Percentiles rank a stretch among this genome's conserved stretches.
These are phyloP conservation scores for Ramaria rubella DNA, from an alignment of 768 basidiomycete genomes.

Conservation along the genomic window DNA sequence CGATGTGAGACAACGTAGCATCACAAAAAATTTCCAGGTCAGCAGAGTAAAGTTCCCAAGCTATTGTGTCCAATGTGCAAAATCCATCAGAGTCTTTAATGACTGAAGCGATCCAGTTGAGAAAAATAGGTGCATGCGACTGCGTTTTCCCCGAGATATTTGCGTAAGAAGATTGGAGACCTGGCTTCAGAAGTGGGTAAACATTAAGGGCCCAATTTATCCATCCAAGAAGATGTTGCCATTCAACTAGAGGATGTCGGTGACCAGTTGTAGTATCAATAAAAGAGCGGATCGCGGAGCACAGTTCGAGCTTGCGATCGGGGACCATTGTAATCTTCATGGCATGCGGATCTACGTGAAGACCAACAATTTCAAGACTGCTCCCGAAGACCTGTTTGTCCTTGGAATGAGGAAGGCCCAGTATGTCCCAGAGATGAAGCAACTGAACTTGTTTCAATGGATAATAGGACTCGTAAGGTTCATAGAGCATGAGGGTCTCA, in stretches of 20 bases:
- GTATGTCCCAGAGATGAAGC: conserved; percentile 34
- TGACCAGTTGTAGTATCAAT: background rate
- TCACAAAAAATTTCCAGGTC: too few relatives aligned
- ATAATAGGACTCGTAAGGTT: conserved; percentile 22
- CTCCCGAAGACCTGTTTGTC: conserved; percentile 34
- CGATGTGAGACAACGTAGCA: too few relatives aligned
- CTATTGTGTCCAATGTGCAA: too few relatives aligned
- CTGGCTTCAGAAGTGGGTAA: too few relatives aligned
- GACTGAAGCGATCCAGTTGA: too few relatives aligned
- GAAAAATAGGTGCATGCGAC: too few relatives aligned
- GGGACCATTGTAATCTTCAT: conserved; percentile 26
- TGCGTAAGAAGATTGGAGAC: too few relatives aligned
- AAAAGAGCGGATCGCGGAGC: conserved; percentile 12
- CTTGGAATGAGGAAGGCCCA: conserved; percentile 34
- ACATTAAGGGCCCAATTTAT: too few relatives aligned
- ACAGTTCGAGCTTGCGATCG: conserved; percentile 16
- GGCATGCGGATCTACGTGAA: conserved; percentile 28
- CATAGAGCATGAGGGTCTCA: conserved; percentile 22
- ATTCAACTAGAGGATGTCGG: conserved; percentile 16
- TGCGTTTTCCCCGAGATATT: too few relatives aligned
- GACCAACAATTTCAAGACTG: conserved; percentile 32
- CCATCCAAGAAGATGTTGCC: conserved; percentile 30
- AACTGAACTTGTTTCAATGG: conserved; percentile 29
- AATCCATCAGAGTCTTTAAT: too few relatives aligned
- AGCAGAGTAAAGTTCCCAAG: too few relatives aligned